Evolutionary conservation across 352 stramenopile genomes (phyloP).

Genomic region (Globisporangium mamillatum): DNA sequence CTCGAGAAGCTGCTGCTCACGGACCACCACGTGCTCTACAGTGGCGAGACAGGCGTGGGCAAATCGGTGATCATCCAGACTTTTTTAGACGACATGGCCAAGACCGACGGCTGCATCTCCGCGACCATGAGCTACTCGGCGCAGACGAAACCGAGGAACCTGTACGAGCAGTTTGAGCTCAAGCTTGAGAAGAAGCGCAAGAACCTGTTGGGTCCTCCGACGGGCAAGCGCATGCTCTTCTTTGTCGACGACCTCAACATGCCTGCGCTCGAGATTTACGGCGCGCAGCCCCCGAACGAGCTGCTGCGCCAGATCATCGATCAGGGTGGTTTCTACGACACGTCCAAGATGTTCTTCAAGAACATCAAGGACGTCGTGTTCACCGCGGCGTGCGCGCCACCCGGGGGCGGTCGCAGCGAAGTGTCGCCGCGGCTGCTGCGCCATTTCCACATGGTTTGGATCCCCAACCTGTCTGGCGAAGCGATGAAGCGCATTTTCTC

Average conservation of each 20-base stretch:
- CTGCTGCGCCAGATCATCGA: constrained; percentile 91
- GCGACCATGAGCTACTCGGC: constrained; percentile 90
- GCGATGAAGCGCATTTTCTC: constrained; percentile 90
- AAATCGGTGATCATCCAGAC: constrained; percentile 92
- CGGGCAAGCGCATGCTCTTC: constrained; percentile 82
- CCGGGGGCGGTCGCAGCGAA: constrained; percentile 84
- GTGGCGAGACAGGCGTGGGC: constrained; percentile 90
- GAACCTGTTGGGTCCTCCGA: constrained; percentile 69
- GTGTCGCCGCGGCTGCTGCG: constrained; percentile 83
- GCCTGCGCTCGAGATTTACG: constrained; percentile 91
- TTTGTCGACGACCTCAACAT: constrained; percentile 94
- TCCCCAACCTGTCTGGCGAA: constrained; percentile 77
- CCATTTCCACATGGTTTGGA: constrained; percentile 92
- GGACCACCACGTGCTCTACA: constrained; percentile 86
- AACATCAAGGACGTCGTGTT: constrained; percentile 86
- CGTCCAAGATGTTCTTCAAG: constrained; percentile 93
- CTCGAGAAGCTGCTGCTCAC: constrained; percentile 86
- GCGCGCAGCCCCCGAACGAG: constrained; percentile 90
- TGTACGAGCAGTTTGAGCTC: constrained; percentile 82
- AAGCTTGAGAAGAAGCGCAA: constrained; percentile 86
- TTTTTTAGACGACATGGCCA: constrained; percentile 88
- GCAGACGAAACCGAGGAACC: constrained; percentile 83
- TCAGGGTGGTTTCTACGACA: constrained; percentile 89
- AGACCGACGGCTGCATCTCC: constrained; percentile 75
- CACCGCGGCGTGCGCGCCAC: constrained; percentile 80